A percentile compares a stretch with the other conserved stretches of the same genome.
Conservation (phyloP, 2,329 filamentous ascomycete species). For the Penicillium sp. region DNA sequence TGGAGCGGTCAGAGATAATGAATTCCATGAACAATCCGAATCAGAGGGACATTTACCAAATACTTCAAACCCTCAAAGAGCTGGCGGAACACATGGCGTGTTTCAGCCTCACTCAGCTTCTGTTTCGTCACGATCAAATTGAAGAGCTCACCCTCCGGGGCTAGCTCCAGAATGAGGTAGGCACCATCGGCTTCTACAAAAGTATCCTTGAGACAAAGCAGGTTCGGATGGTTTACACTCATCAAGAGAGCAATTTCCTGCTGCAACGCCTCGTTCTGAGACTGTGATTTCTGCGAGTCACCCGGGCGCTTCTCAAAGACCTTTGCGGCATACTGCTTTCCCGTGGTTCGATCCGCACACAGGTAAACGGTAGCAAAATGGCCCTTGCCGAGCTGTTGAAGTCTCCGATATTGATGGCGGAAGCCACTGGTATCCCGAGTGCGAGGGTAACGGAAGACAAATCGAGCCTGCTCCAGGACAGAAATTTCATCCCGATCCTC, state of each 20-base stretch:
- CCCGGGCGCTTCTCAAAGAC: constrained; percentile 84
- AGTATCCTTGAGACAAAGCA: constrained; percentile 91
- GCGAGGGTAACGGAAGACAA: constrained; percentile 87
- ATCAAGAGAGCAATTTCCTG: constrained; percentile 97
- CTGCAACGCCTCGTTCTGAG: constrained; percentile 79
- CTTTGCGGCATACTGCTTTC: constrained; percentile 86
- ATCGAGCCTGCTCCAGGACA: constrained; percentile 80
- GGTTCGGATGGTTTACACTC: constrained; percentile 92
- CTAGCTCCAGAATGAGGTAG: constrained; percentile 88
- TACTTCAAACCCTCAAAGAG: constrained; percentile 95
- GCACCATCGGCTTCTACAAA: constrained; percentile 91
- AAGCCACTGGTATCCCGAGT: constrained; percentile 75
- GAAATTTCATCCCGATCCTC: constrained; percentile 89
- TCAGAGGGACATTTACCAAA: constrained; percentile 61
- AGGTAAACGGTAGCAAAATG: constrained; percentile 94
- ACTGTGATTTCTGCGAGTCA: constrained; percentile 71
- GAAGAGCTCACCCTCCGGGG: constrained; percentile 91
- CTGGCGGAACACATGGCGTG: constrained; percentile 84
- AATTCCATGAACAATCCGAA: not conserved
- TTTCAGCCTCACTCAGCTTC: constrained; percentile 81
- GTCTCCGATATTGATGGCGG: constrained; percentile 78
- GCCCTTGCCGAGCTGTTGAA: constrained; percentile 87
- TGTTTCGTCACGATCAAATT: constrained; percentile 91
- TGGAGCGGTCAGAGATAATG: constrained; percentile 3
- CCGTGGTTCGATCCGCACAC: constrained; percentile 82